Conservation (phyloP, 495 filamentous ascomycete genomes). For the Xylaria sp. region DNA sequence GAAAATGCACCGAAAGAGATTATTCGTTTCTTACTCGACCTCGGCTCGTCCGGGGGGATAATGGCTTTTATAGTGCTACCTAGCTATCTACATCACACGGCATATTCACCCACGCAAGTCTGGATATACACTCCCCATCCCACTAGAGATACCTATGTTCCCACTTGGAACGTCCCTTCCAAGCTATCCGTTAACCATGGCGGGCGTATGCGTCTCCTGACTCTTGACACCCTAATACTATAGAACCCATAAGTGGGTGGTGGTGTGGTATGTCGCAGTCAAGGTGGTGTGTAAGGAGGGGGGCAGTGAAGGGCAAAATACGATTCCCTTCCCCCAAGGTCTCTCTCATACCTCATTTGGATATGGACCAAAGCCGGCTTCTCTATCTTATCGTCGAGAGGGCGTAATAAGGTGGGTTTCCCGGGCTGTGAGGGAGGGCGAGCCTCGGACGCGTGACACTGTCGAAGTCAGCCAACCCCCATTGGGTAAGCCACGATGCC, state of each 20-base stretch:
- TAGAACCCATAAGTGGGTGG: constrained; percentile 28
- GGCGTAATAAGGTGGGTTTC: constrained; percentile 35
- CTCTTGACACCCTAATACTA: constrained; percentile 35
- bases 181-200: constrained; percentile 19
- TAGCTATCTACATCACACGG: constrained; percentile 25
- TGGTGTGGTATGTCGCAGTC: constrained; percentile 29
- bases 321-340: constrained; percentile 14
- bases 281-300: constrained; percentile 40
- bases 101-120: constrained; percentile 1
- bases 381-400: constrained; percentile 41
- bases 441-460: constrained; percentile 42
- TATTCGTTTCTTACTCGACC: constrained; percentile 5
- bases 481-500: constrained; percentile 45
- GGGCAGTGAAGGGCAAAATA: constrained; percentile 29
- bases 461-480: constrained; percentile 43
- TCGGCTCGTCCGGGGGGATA: constrained; percentile 12
- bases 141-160: constrained; percentile 13
- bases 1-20: constrained; percentile 12
- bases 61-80: constrained; percentile 25
- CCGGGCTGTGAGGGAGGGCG: constrained; percentile 39
- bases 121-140: not conserved
- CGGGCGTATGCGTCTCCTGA: constrained; percentile 41
- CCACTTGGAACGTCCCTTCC: constrained; percentile 15
- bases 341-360: constrained; percentile 30
- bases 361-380: constrained; percentile 30